Percentiles rank a stretch among this genome's conserved stretches.
phyloP scores from a whole-genome alignment of 2,329 filamentous ascomycete species.

The Elsinoe fawcettii region DNA sequence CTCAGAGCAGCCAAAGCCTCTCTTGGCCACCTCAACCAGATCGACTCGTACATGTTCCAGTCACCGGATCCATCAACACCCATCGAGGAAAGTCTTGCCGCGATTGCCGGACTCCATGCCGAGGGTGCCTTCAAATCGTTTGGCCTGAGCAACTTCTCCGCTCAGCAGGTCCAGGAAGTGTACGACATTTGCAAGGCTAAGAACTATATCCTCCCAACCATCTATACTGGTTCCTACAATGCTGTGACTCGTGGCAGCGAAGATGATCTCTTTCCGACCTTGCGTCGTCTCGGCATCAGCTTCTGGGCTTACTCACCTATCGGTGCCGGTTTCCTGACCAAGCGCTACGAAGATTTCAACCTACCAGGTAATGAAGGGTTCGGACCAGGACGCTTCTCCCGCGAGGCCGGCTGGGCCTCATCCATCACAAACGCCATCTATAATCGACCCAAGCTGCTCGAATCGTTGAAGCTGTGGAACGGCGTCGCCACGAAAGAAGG shows the following conservation, averaged over 20 bases:
- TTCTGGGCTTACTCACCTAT: conserved; percentile 40
- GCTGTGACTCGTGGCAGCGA: conserved; percentile 35
- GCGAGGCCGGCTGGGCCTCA: conserved; percentile 23
- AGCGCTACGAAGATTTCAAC: conserved; percentile 29
- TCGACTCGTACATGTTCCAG: conserved; percentile 26
- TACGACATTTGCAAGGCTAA: conserved; percentile 31
- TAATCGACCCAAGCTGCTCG: conserved; percentile 31
- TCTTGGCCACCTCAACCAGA: neutral
- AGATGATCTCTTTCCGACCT: conserved; percentile 35
- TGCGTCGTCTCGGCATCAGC: conserved; percentile 36
- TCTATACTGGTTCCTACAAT: conserved; percentile 41
- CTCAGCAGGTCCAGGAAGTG: conserved; percentile 33
- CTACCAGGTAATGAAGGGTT: conserved; percentile 11
- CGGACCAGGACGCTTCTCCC: conserved; percentile 23
- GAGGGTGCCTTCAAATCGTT: conserved; percentile 35
- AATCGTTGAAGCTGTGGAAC: conserved; percentile 35
- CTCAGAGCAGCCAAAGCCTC: conserved; percentile 34
- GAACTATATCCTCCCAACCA: conserved; percentile 35
- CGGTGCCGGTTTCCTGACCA: conserved; percentile 31
- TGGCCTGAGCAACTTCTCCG: conserved; percentile 40
- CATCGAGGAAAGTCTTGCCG: conserved; percentile 28
- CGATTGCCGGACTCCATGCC: conserved; percentile 28
- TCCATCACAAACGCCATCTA: conserved; percentile 33
- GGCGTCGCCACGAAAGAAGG: conserved; percentile 31
- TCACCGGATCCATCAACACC: conserved; percentile 25